Base-by-base conservation (phyloP, 805 yeast species). In the Priceomyces melissophilus region DNA sequence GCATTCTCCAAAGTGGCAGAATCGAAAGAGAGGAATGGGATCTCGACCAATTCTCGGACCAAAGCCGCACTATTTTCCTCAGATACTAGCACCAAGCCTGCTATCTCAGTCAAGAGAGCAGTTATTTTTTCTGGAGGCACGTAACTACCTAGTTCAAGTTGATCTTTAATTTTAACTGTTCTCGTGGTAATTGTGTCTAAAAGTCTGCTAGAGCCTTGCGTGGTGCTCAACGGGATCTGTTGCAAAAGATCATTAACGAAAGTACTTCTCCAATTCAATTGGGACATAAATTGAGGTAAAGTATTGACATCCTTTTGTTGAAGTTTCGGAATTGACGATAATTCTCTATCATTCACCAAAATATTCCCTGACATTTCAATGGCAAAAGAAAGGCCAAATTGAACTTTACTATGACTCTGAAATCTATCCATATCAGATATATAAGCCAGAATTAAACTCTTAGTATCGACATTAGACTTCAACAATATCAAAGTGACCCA, bases 361-460 rank as follows among this genome's bases (percentile, higher is more conserved):
- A 87, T 75, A 3, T 76, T 60, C 3, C 93, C 88, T 1, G 96
- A 95, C 82, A 88, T 76, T 49, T 87, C 93, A 43, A 90, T 67
- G 0, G 99, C 98, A 71, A 91, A 87, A 0, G 95, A 82, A 37
- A 89, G 83, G 40, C 98, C 98, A 53, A 76, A 81, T 42, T 85
- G 82, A 32, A 86, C 75, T 28, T 56, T 38, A 35, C 49, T 44
- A 23, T 41, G 39, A 10, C 46, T 41, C 37, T 48, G 58, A 29
- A 48, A 52, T 53, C 49, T 66, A 51, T 60, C 73, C 48, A 58
- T 56, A 26, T 49, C 61, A 1, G 87, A 73, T 3, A 89, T 78
- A 54, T 91, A 93, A 0, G 84, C 70, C 53, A 87, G 93, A 35
- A 93, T 69, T 47, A 91, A 69, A 33, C 88, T 79, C 58, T 86